Conservation (phyloP, 257 asterid genomes). For the Lycium barbarum region DNA sequence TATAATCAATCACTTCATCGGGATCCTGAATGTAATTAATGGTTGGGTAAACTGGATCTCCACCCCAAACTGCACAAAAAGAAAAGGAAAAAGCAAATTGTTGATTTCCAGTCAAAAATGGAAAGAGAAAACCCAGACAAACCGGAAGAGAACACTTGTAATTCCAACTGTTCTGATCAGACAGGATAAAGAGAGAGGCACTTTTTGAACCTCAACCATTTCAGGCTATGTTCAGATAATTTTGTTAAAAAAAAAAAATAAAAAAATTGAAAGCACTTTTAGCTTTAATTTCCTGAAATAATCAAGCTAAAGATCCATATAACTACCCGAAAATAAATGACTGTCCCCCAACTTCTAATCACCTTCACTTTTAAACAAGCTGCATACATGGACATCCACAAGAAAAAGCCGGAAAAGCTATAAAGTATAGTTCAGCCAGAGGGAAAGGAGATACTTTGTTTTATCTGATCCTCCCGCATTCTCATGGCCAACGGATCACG, state of each 20-base stretch:
- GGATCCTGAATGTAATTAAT: slow-evolving; percentile 97
- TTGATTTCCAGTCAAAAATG: slow-evolving; percentile 16
- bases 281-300: background rate
- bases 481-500: slow-evolving; percentile 97
- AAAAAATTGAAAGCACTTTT: background rate
- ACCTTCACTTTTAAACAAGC: slow-evolving; percentile 18
- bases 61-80: slow-evolving; percentile 89
- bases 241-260: background rate
- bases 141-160: background rate
- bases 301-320: background rate
- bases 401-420: background rate
- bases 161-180: slow-evolving; percentile 22
- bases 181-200: background rate
- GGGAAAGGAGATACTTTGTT: slow-evolving; percentile 63
- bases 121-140: slow-evolving; percentile 2
- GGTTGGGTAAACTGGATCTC: slow-evolving; percentile 98
- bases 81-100: slow-evolving; percentile 3
- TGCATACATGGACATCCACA: background rate
- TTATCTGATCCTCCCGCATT: slow-evolving; percentile 91
- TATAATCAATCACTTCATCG: slow-evolving; percentile 83
- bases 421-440: slow-evolving; percentile 4
- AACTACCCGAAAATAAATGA: background rate
- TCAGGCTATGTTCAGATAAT: background rate
- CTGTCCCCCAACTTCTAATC: background rate
- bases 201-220: background rate